These are phyloP conservation scores for Centaurea solstitialis DNA, from an alignment of 129 eudicot species.

Conservation along the genomic window DNA sequence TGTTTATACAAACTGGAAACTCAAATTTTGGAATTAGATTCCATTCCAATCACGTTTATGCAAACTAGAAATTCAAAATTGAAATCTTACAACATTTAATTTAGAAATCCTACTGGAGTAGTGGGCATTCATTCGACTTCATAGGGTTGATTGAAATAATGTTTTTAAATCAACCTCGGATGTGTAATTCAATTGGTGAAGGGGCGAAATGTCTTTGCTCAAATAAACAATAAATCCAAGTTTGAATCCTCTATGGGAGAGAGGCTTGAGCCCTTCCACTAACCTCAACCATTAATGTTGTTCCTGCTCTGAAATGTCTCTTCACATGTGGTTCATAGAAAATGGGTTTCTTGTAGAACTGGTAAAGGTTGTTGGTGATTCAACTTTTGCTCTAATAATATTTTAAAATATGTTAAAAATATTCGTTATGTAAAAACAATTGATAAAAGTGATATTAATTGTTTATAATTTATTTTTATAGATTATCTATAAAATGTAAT, in stretches of 20 bases:
- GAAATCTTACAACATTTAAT: not conserved
- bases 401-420: too few relatives aligned
- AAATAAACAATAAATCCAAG: not conserved
- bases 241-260: not conserved
- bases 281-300: not conserved
- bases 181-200: not conserved
- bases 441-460: too few relatives aligned
- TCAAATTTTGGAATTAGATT: not conserved
- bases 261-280: not conserved
- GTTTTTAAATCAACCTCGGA: not conserved
- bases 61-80: too few relatives aligned
- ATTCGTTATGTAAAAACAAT: too few relatives aligned
- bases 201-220: not conserved
- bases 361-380: not conserved
- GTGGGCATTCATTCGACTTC: not conserved
- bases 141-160: not conserved
- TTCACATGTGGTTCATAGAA: not conserved
- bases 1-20: too few relatives aligned
- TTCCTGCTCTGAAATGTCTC: not conserved
- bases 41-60: not conserved
- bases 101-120: not conserved
- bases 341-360: not conserved
- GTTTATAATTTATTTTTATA: too few relatives aligned
- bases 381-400: not conserved
- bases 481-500: too few relatives aligned